Percentiles rank a stretch among this genome's conserved stretches.
Conservation (phyloP, 2,329 filamentous ascomycete species). For the Mollisia scopiformis region DNA sequence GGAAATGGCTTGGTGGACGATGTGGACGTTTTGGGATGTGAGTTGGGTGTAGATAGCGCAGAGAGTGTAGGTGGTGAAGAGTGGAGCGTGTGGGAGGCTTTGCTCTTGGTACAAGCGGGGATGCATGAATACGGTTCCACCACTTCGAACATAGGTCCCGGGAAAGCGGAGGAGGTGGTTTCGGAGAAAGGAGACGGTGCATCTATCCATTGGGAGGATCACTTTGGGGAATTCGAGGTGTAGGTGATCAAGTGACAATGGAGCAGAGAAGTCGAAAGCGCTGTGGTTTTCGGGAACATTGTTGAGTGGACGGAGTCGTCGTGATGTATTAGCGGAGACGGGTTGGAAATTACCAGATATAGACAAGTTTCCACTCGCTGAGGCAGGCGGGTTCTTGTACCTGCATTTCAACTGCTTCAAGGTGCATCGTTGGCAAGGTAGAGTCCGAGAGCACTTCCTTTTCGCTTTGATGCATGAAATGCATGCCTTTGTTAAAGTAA, state of each 20-base stretch:
- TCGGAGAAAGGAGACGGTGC: neutral
- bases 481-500: conserved; percentile 5
- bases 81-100: neutral
- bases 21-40: neutral
- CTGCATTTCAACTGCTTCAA: neutral
- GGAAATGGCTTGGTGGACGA: neutral
- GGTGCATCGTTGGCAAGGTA: conserved; percentile 8
- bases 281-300: neutral
- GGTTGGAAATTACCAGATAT: neutral
- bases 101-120: neutral
- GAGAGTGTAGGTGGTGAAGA: neutral
- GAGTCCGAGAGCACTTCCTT: conserved; percentile 5
- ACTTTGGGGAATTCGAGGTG: neutral
- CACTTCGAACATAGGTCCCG: neutral
- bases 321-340: neutral
- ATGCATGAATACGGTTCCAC: conserved; percentile 5
- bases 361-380: neutral
- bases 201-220: neutral
- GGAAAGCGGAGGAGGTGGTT: neutral
- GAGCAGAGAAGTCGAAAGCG: neutral
- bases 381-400: neutral
- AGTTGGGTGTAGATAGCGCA: neutral
- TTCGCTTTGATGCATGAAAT: conserved; percentile 7
- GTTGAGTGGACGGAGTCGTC: neutral
- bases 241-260: neutral